A percentile compares a stretch with the other conserved stretches of the same genome.
These are phyloP conservation scores for Nicotiana otophora DNA, from an alignment of 257 asterid species.

Conservation along the genomic window DNA sequence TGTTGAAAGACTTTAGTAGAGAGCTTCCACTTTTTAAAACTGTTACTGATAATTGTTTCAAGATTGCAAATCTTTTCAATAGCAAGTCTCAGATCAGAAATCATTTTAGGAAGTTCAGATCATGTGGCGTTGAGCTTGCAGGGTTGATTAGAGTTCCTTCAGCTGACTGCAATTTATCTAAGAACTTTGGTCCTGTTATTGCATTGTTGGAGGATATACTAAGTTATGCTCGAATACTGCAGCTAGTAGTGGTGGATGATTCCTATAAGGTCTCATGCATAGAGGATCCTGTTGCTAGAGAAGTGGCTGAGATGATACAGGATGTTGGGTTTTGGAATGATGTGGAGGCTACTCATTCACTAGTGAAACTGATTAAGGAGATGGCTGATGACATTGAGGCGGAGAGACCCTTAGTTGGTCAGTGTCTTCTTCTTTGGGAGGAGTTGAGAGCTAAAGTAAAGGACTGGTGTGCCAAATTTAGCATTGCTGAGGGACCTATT, in stretches of 20 bases:
- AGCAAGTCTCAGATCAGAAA: constrained; percentile 54
- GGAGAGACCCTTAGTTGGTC: constrained; percentile 72
- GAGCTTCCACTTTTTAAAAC: constrained; percentile 58
- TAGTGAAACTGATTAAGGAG: constrained; percentile 47
- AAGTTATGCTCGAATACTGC: constrained; percentile 53
- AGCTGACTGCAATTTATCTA: constrained; percentile 38
- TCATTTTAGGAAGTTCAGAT: constrained; percentile 48
- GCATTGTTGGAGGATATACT: constrained; percentile 70
- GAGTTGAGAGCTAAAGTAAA: constrained; percentile 49
- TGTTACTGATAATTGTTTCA: constrained; percentile 56
- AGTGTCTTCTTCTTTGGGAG: constrained; percentile 85
- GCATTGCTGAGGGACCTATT: constrained; percentile 40
- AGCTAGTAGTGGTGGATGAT: constrained; percentile 55
- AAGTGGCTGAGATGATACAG: constrained; percentile 45
- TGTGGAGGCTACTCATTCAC: constrained; percentile 62
- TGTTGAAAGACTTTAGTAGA: constrained; percentile 63
- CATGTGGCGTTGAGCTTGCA: constrained; percentile 47
- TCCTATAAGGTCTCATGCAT: constrained; percentile 44
- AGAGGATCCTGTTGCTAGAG: constrained; percentile 46
- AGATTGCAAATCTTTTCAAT: constrained; percentile 55
- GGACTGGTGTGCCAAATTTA: constrained; percentile 66
- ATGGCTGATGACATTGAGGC: constrained; percentile 70
- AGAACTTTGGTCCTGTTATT: constrained; percentile 36
- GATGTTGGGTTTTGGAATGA: constrained; percentile 69
- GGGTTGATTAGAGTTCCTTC: constrained; percentile 56